Base-by-base conservation (phyloP, 192 early-diverging fungal species). In the Cetraspora pellucida region DNA sequence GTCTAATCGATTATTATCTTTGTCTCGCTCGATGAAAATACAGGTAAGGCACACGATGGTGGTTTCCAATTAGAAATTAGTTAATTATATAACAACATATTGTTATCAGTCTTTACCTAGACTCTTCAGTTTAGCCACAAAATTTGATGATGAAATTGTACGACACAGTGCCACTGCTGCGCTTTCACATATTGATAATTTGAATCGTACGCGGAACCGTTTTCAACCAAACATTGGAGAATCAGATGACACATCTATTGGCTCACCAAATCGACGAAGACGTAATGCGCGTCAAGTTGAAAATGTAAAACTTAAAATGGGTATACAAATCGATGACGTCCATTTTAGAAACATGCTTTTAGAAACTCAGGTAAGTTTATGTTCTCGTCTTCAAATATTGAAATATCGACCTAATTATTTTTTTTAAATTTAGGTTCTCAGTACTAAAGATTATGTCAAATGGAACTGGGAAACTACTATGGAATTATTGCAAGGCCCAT, bases 391-490 rank as follows among this genome's bases (percentile, higher is more conserved):
- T 54, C 19, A 19, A 54, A 19, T 54, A n/a, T 54, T 54, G 50
- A 54, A 54, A 54, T 54, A 4, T 54, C 13, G 5, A 5, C 14
- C 17, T 52, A 52, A 52, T 52, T 52, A 13, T 2, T 52, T 49
- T 49, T 49, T 49, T 54, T 11, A 13, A 54, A 27, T 57, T 27
- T 82, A 90, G 88, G 89, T 93, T 19, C 46, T 94, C 10, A 87
- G 78, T 58, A 85, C 88, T 10, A 94, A 93, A 67, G 94, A 96
- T 23, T 87, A 85, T 75, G 81, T 88, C 16, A 91, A 92, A 73
- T 96, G 94, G 94, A 85, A 86, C 23, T 96, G 91, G 93, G 90
- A 93, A 43, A 83, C 82, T 27, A 89, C 94, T 25, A 77, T 87
- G 70, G 92, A 94, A 66, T 81, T 95, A 19, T 81, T 96, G 14